Evolutionary conservation across 2,329 filamentous ascomycete species (phyloP).

Genomic region (Fusarium sulawesiense): DNA sequence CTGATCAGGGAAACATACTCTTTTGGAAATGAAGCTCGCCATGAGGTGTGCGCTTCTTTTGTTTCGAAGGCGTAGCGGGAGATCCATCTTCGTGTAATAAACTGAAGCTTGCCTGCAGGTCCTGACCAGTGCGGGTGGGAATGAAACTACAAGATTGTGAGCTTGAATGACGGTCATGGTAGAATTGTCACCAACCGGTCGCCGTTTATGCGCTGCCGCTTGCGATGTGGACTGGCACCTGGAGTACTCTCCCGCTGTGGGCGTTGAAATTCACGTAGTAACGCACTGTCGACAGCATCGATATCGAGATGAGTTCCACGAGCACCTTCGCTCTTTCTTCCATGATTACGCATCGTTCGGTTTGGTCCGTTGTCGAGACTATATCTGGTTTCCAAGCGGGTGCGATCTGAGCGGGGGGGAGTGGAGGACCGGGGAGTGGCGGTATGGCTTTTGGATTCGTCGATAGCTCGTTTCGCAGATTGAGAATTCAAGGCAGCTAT

Average conservation of each 20-base stretch:
- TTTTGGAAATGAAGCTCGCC: constrained; percentile 94
- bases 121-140: constrained; percentile 90
- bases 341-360: constrained; percentile 51
- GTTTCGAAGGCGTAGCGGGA: constrained; percentile 87
- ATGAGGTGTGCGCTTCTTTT: constrained; percentile 85
- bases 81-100: constrained; percentile 92
- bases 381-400: constrained; percentile 56
- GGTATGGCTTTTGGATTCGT: constrained; percentile 48
- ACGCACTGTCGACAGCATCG: constrained; percentile 62
- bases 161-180: constrained; percentile 7
- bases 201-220: constrained; percentile 69
- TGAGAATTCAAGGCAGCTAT: constrained; percentile 48
- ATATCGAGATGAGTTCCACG: constrained; percentile 58
- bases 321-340: constrained; percentile 52
- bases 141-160: constrained; percentile 77
- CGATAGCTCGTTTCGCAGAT: constrained; percentile 50
- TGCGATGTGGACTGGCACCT: constrained; percentile 66
- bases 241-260: constrained; percentile 65
- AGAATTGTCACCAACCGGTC: constrained; percentile 62
- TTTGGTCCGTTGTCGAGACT: constrained; percentile 52
- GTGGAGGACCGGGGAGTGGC: constrained; percentile 55
- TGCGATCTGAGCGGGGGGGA: constrained; percentile 59
- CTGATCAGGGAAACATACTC: constrained; percentile 66
- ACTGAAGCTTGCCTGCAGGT: constrained; percentile 92
- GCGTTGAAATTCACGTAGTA: constrained; percentile 63